phyloP scores from a whole-genome alignment of 805 yeast species.

The Schwanniomyces yamadae region DNA sequence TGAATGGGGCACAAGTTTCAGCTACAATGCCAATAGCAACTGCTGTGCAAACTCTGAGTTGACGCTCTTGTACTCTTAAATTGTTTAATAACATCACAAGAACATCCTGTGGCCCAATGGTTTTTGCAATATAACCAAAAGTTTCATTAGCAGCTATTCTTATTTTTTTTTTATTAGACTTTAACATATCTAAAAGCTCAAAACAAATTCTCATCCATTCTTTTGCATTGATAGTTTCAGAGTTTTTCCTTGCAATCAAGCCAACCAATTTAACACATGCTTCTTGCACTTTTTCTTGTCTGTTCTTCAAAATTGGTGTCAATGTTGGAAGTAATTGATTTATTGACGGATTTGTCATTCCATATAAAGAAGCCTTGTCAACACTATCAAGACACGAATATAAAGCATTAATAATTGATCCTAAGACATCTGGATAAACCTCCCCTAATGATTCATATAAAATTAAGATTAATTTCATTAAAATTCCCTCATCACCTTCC shows the following conservation, averaged over 20 bases:
- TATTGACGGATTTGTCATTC: slow-evolving; percentile 62
- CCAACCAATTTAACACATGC: slow-evolving; percentile 78
- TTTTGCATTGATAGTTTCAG: slow-evolving; percentile 81
- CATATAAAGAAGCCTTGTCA: slow-evolving; percentile 57
- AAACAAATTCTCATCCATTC: slow-evolving; percentile 98
- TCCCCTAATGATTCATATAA: slow-evolving; percentile 92
- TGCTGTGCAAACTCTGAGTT: slow-evolving; percentile 92
- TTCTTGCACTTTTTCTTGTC: slow-evolving; percentile 90
- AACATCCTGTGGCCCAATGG: slow-evolving; percentile 96
- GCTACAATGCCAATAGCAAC: slow-evolving; percentile 98
- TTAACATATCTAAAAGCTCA: slow-evolving; percentile 84
- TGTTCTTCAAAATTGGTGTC: slow-evolving; percentile 86
- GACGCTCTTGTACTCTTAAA: slow-evolving; percentile 91
- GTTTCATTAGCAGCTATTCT: slow-evolving; percentile 85
- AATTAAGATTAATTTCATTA: slow-evolving; percentile 69
- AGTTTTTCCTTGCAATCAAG: slow-evolving; percentile 71
- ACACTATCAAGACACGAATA: slow-evolving; percentile 58
- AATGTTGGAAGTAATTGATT: slow-evolving; percentile 81
- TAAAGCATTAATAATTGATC: slow-evolving; percentile 76
- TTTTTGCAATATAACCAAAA: slow-evolving; percentile 86
- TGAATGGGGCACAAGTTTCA: slow-evolving; percentile 86
- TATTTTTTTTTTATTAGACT: slow-evolving; percentile 72
- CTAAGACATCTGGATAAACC: slow-evolving; percentile 89
- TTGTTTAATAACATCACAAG: slow-evolving; percentile 80
- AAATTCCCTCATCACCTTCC: slow-evolving; percentile 50